These are phyloP conservation scores for Tricholoma furcatifolium DNA, from an alignment of 768 basidiomycete species.

Conservation along the genomic window DNA sequence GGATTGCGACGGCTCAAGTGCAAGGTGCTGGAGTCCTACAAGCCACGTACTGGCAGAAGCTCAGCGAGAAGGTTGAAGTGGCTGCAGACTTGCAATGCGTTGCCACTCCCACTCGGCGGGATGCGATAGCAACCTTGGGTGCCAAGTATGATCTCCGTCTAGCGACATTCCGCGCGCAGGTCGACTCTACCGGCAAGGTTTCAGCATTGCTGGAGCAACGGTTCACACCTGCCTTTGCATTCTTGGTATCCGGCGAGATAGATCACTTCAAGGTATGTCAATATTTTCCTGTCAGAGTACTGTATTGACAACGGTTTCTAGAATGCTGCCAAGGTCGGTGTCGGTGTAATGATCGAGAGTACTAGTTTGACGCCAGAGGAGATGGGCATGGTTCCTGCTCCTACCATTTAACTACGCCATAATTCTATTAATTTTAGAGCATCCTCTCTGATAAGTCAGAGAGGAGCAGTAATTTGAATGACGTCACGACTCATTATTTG, in stretches of 20 bases:
- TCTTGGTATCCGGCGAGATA: constrained; percentile 94
- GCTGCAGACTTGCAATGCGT: constrained; percentile 89
- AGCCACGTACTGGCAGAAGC: constrained; percentile 95
- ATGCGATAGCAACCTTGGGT: constrained; percentile 90
- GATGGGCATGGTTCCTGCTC: constrained; percentile 59
- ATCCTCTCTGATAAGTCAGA: not conserved
- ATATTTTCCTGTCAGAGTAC: constrained; percentile 1
- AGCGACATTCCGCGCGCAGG: constrained; percentile 90
- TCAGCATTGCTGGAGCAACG: constrained; percentile 94
- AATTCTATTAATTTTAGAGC: constrained; percentile 13
- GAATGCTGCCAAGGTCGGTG: constrained; percentile 93
- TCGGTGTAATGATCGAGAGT: constrained; percentile 98
- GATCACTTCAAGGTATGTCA: constrained; percentile 86
- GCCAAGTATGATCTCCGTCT: constrained; percentile 96
- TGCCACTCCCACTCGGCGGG: constrained; percentile 75
- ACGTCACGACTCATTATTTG: no score
- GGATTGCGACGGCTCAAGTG: constrained; percentile 92
- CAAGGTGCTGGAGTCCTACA: constrained; percentile 82
- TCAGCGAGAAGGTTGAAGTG: constrained; percentile 96
- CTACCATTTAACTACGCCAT: constrained; percentile 39
- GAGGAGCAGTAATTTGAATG: not conserved
- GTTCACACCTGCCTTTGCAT: constrained; percentile 92
- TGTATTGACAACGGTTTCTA: constrained; percentile 27
- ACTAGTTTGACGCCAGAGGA: constrained; percentile 79
- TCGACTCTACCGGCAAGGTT: constrained; percentile 95